Base-by-base conservation (phyloP, 257 asterid genomes). In the Solanum dulcamara region DNA sequence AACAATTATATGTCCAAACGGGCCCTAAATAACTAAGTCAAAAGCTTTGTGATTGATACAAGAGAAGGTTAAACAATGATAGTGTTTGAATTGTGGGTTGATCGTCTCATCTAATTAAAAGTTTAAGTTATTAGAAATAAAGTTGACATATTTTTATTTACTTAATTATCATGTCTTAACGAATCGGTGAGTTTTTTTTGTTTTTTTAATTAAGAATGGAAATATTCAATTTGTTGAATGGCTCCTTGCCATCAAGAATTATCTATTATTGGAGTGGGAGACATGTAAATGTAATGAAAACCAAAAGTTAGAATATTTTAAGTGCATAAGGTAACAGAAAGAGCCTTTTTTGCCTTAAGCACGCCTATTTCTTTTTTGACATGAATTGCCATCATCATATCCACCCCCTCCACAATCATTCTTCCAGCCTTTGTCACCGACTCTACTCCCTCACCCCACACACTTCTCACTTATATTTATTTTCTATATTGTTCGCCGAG, bases 291-390 rank as follows among this genome's bases (percentile, higher is more conserved):
- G 37, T 30, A 66, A 66, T 68, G 79, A 68, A 42, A 24, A 75
- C 15, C 59, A 75, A 75, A 44, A 75, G 82, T 26, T 7, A 15
- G 40, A 44, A 75, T 75, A 75, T 75, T 75, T 75, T 44, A 44
- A 75, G n/a, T 33, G 38, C 64, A 46, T 46, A 28, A 79, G 42
- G 83, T 17, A 79, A 67, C 50, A 83, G 44, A 60, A 28, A 81
- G 75, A 81, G 55, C 50, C 55, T 81, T 50, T 18, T 81, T n/a
- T 55, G 35, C 86, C 88, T 86, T 86, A 80, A 88, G 94, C 98
- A 94, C 93, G 98, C 97, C 89, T 82, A 84, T 57, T 80, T 66
- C 85, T 84, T 93, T 92, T 91, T 79, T 48, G 85, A 90, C 91
- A 90, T 90, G 83, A 72, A 60, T 75, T 80, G 88, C 87, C 91